phyloP scores from a whole-genome alignment of 768 basidiomycete species.

The Coprinopsis marcescibilis region DNA sequence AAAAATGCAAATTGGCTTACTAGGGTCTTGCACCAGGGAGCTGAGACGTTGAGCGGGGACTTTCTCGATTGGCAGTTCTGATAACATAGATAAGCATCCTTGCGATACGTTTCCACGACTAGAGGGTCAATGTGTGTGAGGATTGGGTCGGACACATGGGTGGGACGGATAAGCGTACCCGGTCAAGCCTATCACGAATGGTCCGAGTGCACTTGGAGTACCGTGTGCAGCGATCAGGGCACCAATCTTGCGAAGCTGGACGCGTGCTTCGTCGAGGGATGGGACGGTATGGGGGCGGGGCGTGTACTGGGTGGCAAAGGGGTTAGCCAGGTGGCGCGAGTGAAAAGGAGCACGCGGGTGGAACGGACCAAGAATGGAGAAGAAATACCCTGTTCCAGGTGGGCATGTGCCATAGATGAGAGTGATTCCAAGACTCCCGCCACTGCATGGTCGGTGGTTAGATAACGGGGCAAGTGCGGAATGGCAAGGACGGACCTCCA shows the following conservation, averaged over 20 bases:
- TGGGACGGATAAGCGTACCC: conserved; percentile 43
- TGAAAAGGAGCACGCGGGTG: too few relatives aligned
- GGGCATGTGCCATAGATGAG: conserved; percentile 68
- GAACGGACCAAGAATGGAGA: conserved; percentile 79
- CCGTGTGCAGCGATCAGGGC: conserved; percentile 48
- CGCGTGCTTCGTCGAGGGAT: conserved; percentile 46
- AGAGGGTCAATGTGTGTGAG: conserved; percentile 2
- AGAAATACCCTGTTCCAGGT: conserved; percentile 73
- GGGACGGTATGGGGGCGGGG: conserved; percentile 71
- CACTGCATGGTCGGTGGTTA: conserved; percentile 39
- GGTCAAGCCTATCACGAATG: conserved; percentile 76
- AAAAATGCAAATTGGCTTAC: conserved; percentile 27
- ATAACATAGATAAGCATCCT: conserved; percentile 68
- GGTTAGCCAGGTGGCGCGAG: conserved; percentile 1
- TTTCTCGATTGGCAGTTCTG: conserved; percentile 60
- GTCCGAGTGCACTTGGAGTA: conserved; percentile 60
- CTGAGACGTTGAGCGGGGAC: conserved; percentile 55
- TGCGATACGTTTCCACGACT: conserved; percentile 80
- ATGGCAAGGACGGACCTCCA: conserved; percentile 50
- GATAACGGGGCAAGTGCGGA: neutral
- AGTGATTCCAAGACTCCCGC: conserved; percentile 83
- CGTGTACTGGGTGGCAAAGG: conserved; percentile 45
- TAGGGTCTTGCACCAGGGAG: conserved; percentile 44
- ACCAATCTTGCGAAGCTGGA: conserved; percentile 53
- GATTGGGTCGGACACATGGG: neutral